Percentiles rank a stretch among this genome's conserved stretches.
Conservation (phyloP, 306 rosid genomes). For the Vigna mungo region DNA sequence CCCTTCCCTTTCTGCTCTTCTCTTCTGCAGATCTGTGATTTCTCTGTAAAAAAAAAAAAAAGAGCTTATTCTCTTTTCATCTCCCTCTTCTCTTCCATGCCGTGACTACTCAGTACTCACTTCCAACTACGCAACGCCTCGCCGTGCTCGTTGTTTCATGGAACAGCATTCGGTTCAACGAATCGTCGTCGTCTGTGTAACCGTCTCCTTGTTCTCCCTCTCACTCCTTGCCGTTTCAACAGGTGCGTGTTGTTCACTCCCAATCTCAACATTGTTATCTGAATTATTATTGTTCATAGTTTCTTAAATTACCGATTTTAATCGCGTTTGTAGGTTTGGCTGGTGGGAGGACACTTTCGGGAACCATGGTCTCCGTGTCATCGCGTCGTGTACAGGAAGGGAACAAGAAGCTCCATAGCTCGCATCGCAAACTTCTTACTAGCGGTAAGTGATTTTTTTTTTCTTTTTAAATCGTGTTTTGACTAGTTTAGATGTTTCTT, state of each 20-base stretch:
- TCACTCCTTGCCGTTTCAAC: slow-evolving; percentile 40
- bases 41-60: not conserved
- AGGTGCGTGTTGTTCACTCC: slow-evolving; percentile 42
- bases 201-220: slow-evolving; percentile 36
- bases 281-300: not conserved
- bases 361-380: slow-evolving; percentile 12
- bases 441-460: slow-evolving; percentile 25
- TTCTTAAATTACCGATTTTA: not conserved
- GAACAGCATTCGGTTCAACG: slow-evolving; percentile 38
- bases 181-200: not conserved
- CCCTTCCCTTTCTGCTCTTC: slow-evolving; percentile 2
- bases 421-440: slow-evolving; percentile 72
- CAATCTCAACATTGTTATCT: not conserved
- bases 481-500: not conserved
- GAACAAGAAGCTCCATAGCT: slow-evolving; percentile 7
- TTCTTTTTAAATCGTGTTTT: not conserved
- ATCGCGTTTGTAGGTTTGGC: slow-evolving; percentile 45
- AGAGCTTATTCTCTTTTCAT: not conserved
- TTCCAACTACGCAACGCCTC: not conserved
- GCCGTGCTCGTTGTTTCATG: slow-evolving; percentile 31
- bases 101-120: not conserved
- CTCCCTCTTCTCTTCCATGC: not conserved
- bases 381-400: slow-evolving; percentile 25
- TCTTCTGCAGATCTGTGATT: slow-evolving; percentile 30
- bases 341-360: slow-evolving; percentile 1